Conservation (phyloP, 2,329 filamentous ascomycete genomes). For the Aspergillus aculeatus region DNA sequence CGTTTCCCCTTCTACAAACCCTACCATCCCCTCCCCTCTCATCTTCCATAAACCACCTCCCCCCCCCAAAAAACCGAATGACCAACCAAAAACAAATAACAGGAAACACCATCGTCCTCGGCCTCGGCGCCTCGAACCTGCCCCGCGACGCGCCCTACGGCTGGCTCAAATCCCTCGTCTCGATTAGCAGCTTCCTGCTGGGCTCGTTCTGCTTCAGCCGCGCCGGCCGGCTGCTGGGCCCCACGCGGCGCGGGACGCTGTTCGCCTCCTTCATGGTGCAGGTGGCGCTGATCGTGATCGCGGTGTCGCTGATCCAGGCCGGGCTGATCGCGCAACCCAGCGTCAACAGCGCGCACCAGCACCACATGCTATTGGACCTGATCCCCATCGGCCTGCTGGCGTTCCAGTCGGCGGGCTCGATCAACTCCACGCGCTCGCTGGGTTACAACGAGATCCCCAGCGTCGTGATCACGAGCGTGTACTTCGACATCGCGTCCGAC, state of each 20-base stretch:
- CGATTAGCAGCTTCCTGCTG: conserved; percentile 43
- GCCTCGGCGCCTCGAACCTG: conserved; percentile 44
- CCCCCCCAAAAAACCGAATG: no score
- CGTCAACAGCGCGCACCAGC: not conserved
- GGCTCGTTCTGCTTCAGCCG: conserved; percentile 43
- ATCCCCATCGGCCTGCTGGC: conserved; percentile 45
- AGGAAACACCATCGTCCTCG: conserved; percentile 51
- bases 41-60: no score
- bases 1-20: no score
- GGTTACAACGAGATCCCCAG: conserved; percentile 47
- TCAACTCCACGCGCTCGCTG: conserved; percentile 43
- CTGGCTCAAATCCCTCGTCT: conserved; percentile 46
- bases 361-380: conserved; percentile 37
- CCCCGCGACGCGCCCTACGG: conserved; percentile 41
- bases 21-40: no score
- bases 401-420: conserved; percentile 47
- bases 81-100: not conserved
- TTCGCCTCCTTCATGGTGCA: conserved; percentile 45
- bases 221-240: conserved; percentile 37
- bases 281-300: conserved; percentile 38
- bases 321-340: conserved; percentile 38
- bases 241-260: conserved; percentile 37
- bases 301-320: conserved; percentile 41
- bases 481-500: conserved; percentile 47
- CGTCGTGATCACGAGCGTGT: conserved; percentile 48